These are phyloP conservation scores for Meyerozyma carpophila DNA, from an alignment of 1,139 yeast genomes.

Conservation along the genomic window DNA sequence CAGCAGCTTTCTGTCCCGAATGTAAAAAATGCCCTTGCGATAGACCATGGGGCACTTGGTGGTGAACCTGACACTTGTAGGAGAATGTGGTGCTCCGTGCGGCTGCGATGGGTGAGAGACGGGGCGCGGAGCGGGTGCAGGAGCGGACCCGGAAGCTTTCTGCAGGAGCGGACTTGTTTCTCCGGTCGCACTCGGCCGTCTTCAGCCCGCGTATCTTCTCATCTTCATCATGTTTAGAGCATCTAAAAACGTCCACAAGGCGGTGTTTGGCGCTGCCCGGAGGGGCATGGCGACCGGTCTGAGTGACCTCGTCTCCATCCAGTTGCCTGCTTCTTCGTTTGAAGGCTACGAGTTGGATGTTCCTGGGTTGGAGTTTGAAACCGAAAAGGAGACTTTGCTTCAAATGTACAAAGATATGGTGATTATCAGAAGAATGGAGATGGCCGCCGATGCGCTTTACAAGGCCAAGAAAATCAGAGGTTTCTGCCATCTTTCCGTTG, in stretches of 20 bases:
- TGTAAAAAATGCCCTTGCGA: not conserved
- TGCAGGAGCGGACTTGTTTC: not conserved
- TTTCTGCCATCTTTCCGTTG: constrained; percentile 97
- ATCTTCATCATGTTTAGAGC: constrained; percentile 1
- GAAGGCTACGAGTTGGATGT: constrained; percentile 73
- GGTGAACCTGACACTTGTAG: not conserved
- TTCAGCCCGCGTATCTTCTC: not conserved
- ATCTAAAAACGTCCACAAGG: not conserved
- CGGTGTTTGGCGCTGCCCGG: constrained; percentile 9
- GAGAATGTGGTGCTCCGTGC: not conserved
- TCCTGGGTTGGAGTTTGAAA: constrained; percentile 67
- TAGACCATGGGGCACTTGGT: not conserved
- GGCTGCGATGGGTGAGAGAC: no score
- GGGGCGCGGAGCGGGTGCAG: no score
- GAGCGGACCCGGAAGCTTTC: no score
- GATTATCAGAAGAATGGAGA: constrained; percentile 92
- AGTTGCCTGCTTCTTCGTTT: constrained; percentile 74
- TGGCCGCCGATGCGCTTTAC: constrained; percentile 97
- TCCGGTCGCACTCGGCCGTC: constrained; percentile 1
- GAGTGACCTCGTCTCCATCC: constrained; percentile 43
- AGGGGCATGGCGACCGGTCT: constrained; percentile 33
- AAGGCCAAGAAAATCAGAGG: constrained; percentile 98
- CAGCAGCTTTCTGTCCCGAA: not conserved
- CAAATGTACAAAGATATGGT: constrained; percentile 97
- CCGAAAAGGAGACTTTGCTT: constrained; percentile 73